These are phyloP conservation scores for Fusarium oligoseptatum DNA, from an alignment of 2,329 filamentous ascomycete genomes.

Conservation along the genomic window DNA sequence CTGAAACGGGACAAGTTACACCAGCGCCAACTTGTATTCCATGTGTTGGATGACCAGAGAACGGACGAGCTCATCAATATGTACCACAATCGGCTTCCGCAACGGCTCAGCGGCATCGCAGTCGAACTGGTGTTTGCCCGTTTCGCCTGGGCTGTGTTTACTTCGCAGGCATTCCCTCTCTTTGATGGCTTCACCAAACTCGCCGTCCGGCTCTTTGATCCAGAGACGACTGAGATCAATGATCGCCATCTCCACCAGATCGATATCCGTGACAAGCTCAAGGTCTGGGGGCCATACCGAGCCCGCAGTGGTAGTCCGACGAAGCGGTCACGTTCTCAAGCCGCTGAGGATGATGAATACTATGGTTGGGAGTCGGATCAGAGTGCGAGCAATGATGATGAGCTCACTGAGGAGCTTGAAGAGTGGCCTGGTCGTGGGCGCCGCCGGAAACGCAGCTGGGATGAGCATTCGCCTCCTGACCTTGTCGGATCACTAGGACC, in stretches of 20 bases:
- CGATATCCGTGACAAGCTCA: not conserved
- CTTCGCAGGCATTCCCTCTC: not conserved
- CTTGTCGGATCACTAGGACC: not conserved
- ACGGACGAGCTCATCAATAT: not conserved
- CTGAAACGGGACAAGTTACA: not conserved
- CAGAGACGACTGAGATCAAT: not conserved
- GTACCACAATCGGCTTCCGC: not conserved
- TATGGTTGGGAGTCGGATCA: not conserved
- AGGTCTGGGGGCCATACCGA: not conserved
- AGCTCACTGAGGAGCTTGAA: not conserved
- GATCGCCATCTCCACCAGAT: not conserved
- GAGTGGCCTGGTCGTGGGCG: not conserved
- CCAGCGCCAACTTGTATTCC: not conserved
- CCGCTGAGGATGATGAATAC: not conserved
- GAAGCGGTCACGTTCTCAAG: not conserved
- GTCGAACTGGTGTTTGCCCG: not conserved
- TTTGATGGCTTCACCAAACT: not conserved
- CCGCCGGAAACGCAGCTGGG: not conserved
- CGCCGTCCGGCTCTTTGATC: not conserved
- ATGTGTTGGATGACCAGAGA: not conserved
- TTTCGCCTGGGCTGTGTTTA: not conserved
- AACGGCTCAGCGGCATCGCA: not conserved
- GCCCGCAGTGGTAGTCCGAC: not conserved
- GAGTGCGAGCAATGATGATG: not conserved
- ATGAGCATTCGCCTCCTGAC: not conserved